Base-by-base conservation (phyloP, 305 asterid species). In the Fraxinus greggii region DNA sequence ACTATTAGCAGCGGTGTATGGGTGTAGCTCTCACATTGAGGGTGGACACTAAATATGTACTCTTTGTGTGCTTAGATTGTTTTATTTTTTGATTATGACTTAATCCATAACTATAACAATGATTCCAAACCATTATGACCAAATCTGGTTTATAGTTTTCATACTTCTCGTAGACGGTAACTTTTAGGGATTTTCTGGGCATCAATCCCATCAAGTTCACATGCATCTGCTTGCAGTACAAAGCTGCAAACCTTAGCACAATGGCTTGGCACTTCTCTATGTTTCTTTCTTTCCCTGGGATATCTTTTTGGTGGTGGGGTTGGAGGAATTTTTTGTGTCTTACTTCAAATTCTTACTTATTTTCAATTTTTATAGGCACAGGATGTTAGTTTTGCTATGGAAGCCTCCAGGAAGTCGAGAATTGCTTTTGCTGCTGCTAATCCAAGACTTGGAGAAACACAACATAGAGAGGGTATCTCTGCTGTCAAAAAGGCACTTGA, bases 371-470 rank as follows among this genome's bases (percentile, higher is more conserved):
- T 87, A 73, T 84, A 95, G 99, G 97, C 97, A 61, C 97, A 90
- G 77, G 96, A 92, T 83, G 97, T 91, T 80, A 91, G 72, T 82
- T 86, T 83, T 83, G 98, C 98, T 23, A 97, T 97, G 99, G 98
- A 93, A 86, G 98, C 97, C 82, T 90, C 98, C 35, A 89, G 97
- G 86, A 97, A 92, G 91, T 92, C 97, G 33, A 89, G 94, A 82
- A 84, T 75, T 42, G 92, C 97, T 77, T 90, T 91, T 79, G 85
- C 95, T 59, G 89, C 95, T 75, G 94, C 94, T 84, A 80, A 88
- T 76, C 84, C 93, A 32, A 89, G 88, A 89, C 88, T 81, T 7
- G 91, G 90, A 74, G 96, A 94, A 83, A 83, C 93, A 77, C 81
- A 90, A 48, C 84, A 85, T 79, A 85, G 83, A 65, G 97, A 93